Base-by-base conservation (phyloP, 2,329 filamentous ascomycete genomes). In the Rugonectria rugulosa region DNA sequence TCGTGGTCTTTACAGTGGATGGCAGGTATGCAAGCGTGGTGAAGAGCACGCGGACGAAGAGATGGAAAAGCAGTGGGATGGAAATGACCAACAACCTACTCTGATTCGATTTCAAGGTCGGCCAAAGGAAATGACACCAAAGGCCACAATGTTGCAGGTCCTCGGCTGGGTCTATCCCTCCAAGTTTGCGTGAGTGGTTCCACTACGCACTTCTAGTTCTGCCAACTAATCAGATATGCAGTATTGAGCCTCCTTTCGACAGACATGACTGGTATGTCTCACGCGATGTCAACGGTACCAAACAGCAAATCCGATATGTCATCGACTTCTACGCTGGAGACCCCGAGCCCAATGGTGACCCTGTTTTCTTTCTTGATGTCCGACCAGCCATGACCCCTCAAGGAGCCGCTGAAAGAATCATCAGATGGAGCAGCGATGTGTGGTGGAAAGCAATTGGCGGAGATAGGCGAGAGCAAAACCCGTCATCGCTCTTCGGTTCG, bases 251-350 rank as follows among this genome's bases (percentile, higher is more conserved):
- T 10, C 95, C 95, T 1, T 99, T 99, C 68, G 95, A 99, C 75
- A 87, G 95, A 59, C 95, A 99, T 72, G 95, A 99, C 73, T 99
- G 95, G 95, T 98, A 89, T 70, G 90, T 99, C 36, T 84, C 90
- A 62, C 84, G 95, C 60, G 83, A 88, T 27, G 75, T 83, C 43
- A 81, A 87, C 49, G 91, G 90, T 23, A 72, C 87, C 55, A 81
- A 79, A 67, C 89, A 88, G 71, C 88, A 97, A 78, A 81, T 97
- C 40, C 86, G 95, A 68, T 99, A 99, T 73, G 87, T 99, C 52
- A 99, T 99, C 72, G 95, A 99, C 74, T 98, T 97, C 76, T 98
- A 98, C 75, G 88, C 89, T 27, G 94, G 88, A 6, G 87, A 88
- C 20, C 88, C 90, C 1, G 92, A 96, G 68, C 86, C 88, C 3